Percentiles rank a stretch among this genome's conserved stretches.
These are phyloP conservation scores for Rosa persica DNA, from an alignment of 306 rosid species.

Conservation along the genomic window DNA sequence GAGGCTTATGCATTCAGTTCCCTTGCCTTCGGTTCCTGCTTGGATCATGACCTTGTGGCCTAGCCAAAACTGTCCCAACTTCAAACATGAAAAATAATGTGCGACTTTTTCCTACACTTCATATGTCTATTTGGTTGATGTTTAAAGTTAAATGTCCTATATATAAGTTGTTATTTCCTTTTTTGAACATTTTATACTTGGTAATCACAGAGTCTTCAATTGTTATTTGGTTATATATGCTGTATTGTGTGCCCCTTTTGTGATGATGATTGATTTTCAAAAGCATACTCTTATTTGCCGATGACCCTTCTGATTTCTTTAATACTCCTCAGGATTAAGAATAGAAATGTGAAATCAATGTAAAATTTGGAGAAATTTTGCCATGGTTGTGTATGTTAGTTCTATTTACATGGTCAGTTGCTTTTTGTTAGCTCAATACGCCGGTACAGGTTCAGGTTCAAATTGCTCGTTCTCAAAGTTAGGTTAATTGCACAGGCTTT, in stretches of 20 bases:
- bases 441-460: background rate
- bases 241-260: background rate
- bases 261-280: too few species aligned
- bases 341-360: background rate
- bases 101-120: background rate
- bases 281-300: background rate
- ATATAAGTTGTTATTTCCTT: background rate
- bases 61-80: background rate
- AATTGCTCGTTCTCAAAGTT: background rate
- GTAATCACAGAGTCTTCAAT: background rate
- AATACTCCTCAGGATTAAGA: background rate
- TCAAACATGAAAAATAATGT: conserved; percentile 15
- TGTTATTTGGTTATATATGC: background rate
- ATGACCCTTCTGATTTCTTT: background rate
- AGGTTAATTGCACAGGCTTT: too few species aligned
- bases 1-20: background rate
- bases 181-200: background rate
- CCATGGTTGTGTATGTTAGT: background rate
- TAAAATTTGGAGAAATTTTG: background rate
- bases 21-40: background rate
- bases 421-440: background rate
- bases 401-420: background rate
- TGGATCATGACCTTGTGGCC: background rate
- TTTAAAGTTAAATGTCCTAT: background rate
- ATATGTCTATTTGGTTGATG: background rate